Evolutionary conservation across 352 stramenopile genomes (phyloP), one percentile per base, ranked within the genome.

Genomic region (Globisporangium canariense): DNA sequence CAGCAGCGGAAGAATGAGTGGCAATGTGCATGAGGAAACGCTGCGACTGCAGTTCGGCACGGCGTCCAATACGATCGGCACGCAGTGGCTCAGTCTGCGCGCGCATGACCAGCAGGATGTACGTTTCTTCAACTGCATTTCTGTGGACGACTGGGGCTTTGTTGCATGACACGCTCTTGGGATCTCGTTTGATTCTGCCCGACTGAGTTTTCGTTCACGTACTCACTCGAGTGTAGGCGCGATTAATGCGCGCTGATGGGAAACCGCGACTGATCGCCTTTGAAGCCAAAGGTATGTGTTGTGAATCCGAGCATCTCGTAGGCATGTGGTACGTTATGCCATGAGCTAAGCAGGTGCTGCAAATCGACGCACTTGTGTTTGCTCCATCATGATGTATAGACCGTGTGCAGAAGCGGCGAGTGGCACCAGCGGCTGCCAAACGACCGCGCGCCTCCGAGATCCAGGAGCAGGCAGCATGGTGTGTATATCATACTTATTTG

Each of bases 41-140:
- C 63, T 93, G 64, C 74, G 82, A 1, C 66, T 93, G 65, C 77
- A 90, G 62, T 93, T 93, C 58, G 84, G 84, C 65, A 77, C 81
- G 57, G 84, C 84, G 4, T 60, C 84, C 32, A 90, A 75, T 58
- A 81, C 84, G 25, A 78, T 91, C 49, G 79, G 81, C 62, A 86
- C 77, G 47, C 82, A 90, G 65, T 84, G 78, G 75, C 54, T 79
- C 55, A 67, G 63, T 6, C 67, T 90, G 49, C 68, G 88, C 58
- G 70, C 75, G 22, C 58, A 55, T 40, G 85, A 85, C 58, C 65
- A 62, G 40, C 58, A 67, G n/a, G 65, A 75, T 30, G 76, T 86
- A 60, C 59, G 73, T 70, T 4, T 2, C 2, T 49, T 68, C 7
- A 7, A 34, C 7, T 47, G 13, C 6, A 6, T 22, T 57, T 50